Base-by-base conservation (phyloP, 1,284 basidiomycete genomes). In the Tetrapyrgos nigripes region DNA sequence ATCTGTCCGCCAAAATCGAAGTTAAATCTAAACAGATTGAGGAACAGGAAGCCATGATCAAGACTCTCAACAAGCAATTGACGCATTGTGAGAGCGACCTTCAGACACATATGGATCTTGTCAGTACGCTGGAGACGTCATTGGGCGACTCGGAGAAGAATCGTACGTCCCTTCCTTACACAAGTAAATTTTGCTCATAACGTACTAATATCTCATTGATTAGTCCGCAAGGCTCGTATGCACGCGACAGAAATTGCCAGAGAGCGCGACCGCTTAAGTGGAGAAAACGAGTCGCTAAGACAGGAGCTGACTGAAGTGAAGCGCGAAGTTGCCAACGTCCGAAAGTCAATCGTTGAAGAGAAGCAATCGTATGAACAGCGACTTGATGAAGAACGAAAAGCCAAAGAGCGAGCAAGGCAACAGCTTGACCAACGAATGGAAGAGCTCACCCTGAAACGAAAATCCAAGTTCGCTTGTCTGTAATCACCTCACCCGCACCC, bases 111-210 rank as follows among this genome's bases (percentile, higher is more conserved):
- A 94, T 95, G 83, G 93, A 97, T 71, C 84, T 96, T 57, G 93
- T 96, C 61, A 84, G 79, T 60, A 91, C 89, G 19, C 80, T 96
- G 26, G 93, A 95, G 76, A 85, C 87, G 40, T 92, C 92, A 31
- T 79, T 96, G 44, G 90, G 90, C 57, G 94, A 95, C 68, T 92
- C 92, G 26, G 94, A 96, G 76, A 93, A 95, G 73, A 96, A 94
- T 69, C 79, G 93, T 93, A 75, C 78, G 90, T 86, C 29, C 54
- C 59, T 64, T 19, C 49, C 50, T 63, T 56, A n/a, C n/a, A n/a
- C n/a, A n/a, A n/a, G n/a, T 33, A 33, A 50, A 35, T 59, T 49
- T 45, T 48, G 35, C 26, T 40, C 14, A 9, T 57, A 53, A 74
- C 37, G 10, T 28, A 28, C 35, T 66, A n/a, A n/a, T 40, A 59